Conservation (phyloP, 345 rosid species). For the Sonneratia caseolaris region DNA sequence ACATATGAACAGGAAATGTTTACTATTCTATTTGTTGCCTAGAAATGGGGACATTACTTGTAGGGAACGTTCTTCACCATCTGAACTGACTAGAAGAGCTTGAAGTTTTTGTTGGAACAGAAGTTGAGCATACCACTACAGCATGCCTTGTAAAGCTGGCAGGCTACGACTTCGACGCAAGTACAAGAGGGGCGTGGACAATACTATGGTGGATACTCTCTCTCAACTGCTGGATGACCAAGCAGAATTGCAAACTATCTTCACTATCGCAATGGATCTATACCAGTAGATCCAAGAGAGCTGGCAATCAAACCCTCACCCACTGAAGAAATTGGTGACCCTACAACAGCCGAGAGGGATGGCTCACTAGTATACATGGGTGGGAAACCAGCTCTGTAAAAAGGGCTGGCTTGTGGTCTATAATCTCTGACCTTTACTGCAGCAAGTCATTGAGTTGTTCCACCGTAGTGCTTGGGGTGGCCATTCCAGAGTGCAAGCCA, state of each 20-base stretch:
- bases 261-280: too few relatives aligned
- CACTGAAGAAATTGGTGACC: too few relatives aligned
- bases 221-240: not conserved
- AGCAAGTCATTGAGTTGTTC: too few relatives aligned
- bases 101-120: not conserved
- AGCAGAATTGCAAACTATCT: not conserved
- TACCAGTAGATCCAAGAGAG: not conserved
- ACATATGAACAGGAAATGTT: not conserved
- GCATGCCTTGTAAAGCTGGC: not conserved
- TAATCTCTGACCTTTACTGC: too few relatives aligned
- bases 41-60: not conserved
- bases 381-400: too few relatives aligned
- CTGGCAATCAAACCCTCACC: not conserved
- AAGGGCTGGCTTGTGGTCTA: too few relatives aligned
- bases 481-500: not conserved
- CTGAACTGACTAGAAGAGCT: not conserved
- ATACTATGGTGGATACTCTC: not conserved
- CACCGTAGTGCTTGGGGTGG: too few relatives aligned
- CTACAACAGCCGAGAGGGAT: too few relatives aligned
- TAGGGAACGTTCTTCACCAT: not conserved
- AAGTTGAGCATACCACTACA: not conserved
- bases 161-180: not conserved
- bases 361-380: too few relatives aligned
- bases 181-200: not conserved
- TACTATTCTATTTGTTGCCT: not conserved